A percentile compares a stretch with the other conserved stretches of the same genome.
Evolutionary conservation across 805 yeast species (phyloP).

Genomic region (Alloascoidea hylecoeti): DNA sequence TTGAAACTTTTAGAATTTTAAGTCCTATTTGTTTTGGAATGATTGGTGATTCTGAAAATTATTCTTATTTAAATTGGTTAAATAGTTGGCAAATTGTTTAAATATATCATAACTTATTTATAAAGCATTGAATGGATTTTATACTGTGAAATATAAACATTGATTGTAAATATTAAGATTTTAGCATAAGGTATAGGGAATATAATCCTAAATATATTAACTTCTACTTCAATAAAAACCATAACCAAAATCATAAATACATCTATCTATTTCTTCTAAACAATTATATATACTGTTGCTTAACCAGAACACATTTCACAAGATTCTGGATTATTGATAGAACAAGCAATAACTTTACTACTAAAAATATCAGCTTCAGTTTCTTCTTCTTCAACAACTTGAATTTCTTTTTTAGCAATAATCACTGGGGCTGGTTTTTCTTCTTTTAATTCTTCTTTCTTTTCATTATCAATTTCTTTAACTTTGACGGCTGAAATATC

Average conservation of each 20-base stretch:
- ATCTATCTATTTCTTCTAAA: too few relatives aligned
- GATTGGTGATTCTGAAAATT: conserved; percentile 38
- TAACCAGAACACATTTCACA: conserved; percentile 99
- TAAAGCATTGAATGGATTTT: too few relatives aligned
- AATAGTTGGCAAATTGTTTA: conserved; percentile 41
- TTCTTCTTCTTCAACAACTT: conserved; percentile 18
- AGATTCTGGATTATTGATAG: conserved; percentile 92
- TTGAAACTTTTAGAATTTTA: conserved; percentile 44
- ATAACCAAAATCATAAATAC: too few relatives aligned
- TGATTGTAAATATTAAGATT: too few relatives aligned
- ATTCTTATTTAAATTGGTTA: conserved; percentile 36
- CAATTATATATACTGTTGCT: conserved; percentile 1
- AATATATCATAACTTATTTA: too few relatives aligned
- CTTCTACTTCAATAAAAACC: too few relatives aligned
- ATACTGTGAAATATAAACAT: too few relatives aligned
- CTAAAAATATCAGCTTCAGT: conserved; percentile 74
- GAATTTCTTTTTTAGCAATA: conserved; percentile 16
- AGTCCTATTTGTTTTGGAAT: conserved; percentile 74
- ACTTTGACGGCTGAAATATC: conserved; percentile 4
- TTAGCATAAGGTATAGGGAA: too few relatives aligned
- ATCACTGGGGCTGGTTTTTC: background rate
- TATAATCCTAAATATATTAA: too few relatives aligned
- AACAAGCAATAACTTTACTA: conserved; percentile 91
- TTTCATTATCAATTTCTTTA: conserved; percentile 6
- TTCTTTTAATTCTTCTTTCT: too few relatives aligned